A percentile compares a stretch with the other conserved stretches of the same genome.
Conservation (phyloP, 2,329 filamentous ascomycete species). For the Tricladium varicosporioides region DNA sequence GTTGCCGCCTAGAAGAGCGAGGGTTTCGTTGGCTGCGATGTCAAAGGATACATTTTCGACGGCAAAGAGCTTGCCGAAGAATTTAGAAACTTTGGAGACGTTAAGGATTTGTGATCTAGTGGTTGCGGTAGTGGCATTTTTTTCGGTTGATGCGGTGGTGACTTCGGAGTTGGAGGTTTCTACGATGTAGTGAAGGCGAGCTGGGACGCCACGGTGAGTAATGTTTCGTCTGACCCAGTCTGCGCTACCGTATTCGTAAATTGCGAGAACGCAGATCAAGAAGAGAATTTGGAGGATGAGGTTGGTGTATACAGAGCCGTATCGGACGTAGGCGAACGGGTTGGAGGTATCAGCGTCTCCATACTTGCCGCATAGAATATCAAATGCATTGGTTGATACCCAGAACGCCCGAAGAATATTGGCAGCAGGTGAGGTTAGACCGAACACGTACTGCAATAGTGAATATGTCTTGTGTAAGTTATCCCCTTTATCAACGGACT, state of each 20-base stretch:
- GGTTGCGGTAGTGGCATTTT: conserved; percentile 32
- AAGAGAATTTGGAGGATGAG: conserved; percentile 29
- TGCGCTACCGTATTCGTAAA: conserved; percentile 29
- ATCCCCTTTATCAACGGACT: conserved; percentile 54
- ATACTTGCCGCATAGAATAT: conserved; percentile 28
- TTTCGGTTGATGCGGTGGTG: conserved; percentile 15
- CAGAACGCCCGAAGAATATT: conserved; percentile 58
- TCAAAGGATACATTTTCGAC: conserved; percentile 65
- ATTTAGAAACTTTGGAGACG: conserved; percentile 59
- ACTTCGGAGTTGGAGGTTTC: conserved; percentile 28
- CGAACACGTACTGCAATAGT: conserved; percentile 55
- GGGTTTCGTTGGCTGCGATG: conserved; percentile 58
- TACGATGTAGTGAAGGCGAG: conserved; percentile 26
- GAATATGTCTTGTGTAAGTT: conserved; percentile 51
- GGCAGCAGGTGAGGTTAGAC: conserved; percentile 54
- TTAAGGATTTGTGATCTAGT: conserved; percentile 48
- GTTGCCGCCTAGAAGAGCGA: conserved; percentile 64
- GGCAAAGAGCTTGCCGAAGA: conserved; percentile 56
- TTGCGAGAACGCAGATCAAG: conserved; percentile 15
- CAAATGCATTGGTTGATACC: conserved; percentile 38
- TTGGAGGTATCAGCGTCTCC: conserved; percentile 19
- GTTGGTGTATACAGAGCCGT: conserved; percentile 27
- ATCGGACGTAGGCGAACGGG: conserved; percentile 25
- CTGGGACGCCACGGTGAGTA: conserved; percentile 21
- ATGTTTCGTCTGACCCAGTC: conserved; percentile 26